Conservation (phyloP, 257 asterid genomes). For the Solanum piurae region DNA sequence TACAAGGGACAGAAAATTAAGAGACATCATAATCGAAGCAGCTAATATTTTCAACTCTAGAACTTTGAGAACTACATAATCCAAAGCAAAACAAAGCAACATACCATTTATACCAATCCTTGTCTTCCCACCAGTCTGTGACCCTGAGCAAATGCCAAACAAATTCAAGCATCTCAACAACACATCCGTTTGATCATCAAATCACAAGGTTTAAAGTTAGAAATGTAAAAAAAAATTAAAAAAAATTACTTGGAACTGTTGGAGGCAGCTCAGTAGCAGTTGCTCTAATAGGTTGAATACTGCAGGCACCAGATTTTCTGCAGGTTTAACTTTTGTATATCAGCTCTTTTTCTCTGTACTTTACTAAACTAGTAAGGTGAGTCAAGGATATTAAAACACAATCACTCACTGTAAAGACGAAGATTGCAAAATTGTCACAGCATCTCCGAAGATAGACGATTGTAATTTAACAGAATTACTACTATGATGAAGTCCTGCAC, state of each 20-base stretch:
- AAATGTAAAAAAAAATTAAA: not conserved
- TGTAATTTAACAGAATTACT: not conserved
- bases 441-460: not conserved
- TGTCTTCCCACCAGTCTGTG: not conserved
- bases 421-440: not conserved
- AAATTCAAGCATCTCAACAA: not conserved
- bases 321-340: not conserved
- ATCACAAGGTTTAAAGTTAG: not conserved
- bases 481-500: not conserved
- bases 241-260: not conserved
- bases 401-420: not conserved
- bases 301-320: not conserved
- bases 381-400: not conserved
- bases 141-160: not conserved
- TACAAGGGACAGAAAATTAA: not conserved
- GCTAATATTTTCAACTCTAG: not conserved
- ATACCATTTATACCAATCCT: not conserved
- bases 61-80: not conserved
- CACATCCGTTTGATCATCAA: not conserved
- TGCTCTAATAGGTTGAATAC: not conserved
- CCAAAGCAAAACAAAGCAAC: not conserved
- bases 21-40: not conserved
- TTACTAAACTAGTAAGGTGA: fast-evolving
- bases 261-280: not conserved
- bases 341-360: not conserved